These are phyloP conservation scores for Hortiboletus campestris DNA, from an alignment of 768 basidiomycete genomes.

Conservation along the genomic window DNA sequence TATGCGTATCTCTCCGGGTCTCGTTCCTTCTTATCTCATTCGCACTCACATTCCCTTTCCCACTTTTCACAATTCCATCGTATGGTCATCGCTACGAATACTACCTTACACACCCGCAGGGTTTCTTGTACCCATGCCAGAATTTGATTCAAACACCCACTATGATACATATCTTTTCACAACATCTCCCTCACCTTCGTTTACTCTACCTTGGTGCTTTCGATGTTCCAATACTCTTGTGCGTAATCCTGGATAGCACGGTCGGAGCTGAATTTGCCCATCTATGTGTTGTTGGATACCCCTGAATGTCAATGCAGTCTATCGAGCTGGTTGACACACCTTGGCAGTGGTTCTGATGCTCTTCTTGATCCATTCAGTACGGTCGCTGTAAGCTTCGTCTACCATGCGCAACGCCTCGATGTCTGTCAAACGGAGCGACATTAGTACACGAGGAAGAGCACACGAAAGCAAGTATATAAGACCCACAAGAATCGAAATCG, in stretches of 20 bases:
- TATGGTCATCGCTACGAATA: conserved; percentile 12
- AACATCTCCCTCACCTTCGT: not conserved
- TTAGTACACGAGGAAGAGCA: not conserved
- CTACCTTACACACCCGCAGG: conserved; percentile 7
- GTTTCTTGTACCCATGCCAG: conserved; percentile 4
- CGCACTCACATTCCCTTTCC: conserved; percentile 9
- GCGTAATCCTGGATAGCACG: conserved; percentile 91
- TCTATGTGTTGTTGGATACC: conserved; percentile 44
- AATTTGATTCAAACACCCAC: conserved; percentile 3
- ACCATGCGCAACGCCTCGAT: conserved; percentile 83
- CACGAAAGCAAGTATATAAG: not conserved
- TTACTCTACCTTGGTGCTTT: conserved; percentile 40
- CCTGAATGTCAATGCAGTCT: conserved; percentile 66
- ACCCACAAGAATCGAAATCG: conserved; percentile 90
- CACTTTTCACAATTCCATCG: conserved; percentile 12
- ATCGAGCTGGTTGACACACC: conserved; percentile 33
- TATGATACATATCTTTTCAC: conserved; percentile 8
- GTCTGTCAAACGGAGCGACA: conserved; percentile 41
- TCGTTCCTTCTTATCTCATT: conserved; percentile 4
- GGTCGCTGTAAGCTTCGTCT: conserved; percentile 84
- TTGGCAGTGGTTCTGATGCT: conserved; percentile 81
- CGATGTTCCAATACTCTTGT: conserved; percentile 82
- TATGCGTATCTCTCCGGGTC: not conserved
- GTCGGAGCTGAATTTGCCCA: conserved; percentile 98
- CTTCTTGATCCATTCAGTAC: conserved; percentile 89